Base-by-base conservation (phyloP, 306 rosid species). In the Gynostemma pentaphyllum region DNA sequence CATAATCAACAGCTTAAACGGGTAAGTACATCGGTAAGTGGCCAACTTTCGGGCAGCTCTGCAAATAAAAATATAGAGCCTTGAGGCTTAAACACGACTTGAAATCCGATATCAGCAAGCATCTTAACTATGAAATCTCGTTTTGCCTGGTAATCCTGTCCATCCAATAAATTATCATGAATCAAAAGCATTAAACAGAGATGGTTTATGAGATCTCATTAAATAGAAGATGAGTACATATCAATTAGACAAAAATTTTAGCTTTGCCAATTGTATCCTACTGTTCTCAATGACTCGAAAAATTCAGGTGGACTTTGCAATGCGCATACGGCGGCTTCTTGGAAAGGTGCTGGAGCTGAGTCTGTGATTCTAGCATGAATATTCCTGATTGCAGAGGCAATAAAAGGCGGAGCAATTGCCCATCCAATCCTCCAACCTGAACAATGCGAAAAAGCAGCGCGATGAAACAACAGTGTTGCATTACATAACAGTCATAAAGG, bases 351-450 rank as follows among this genome's bases (percentile, higher is more conserved):
- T 36, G 96, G 97, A 62, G 97, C 96, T 40, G 76, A 81, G 78
- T 90, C 95, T 34, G 89, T 77, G 44, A 81, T 48, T 76, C 29
- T 85, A 45, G 45, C 34, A 62, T 90, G 96, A 75, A 90, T 85
- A 67, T 85, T 90, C 77, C 76, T 75, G 61, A 90, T 87, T 67
- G 95, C 89, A 69, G 91, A 78, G 26, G 89, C 85, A 70, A 87
- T 64, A 41, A 48, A 62, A 56, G 90, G 45, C n/a, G 97, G 94
- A 57, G 90, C 97, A 29, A 90, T 78, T 30, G 96, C 91, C 97
- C 97, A 90, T 73, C 97, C 97, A 21, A 90, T 51, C 62, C 97
- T 83, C 97, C 97, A 90, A 61, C 97, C 97, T 90, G 79, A 71
- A 41, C 55, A 49, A 69, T 68, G 57, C 51, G 41, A 65, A 48